Evolutionary conservation across 2,329 filamentous ascomycete species (phyloP).

Genomic region (Curvularia hawaiiensis): DNA sequence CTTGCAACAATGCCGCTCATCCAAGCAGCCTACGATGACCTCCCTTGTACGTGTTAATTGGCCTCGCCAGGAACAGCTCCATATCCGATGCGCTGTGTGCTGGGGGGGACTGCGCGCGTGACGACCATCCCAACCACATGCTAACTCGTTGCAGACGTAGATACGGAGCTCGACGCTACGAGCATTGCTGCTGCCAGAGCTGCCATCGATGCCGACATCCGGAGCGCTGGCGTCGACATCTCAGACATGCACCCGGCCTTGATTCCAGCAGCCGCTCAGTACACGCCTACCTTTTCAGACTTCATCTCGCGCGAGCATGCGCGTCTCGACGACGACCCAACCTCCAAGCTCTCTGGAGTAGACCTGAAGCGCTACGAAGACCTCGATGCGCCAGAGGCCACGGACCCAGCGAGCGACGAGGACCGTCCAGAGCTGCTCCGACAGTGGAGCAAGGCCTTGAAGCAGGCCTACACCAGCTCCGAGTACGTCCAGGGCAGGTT

Average conservation of each 20-base stretch:
- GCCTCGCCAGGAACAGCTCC: conserved; percentile 53
- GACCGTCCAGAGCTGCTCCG: conserved; percentile 46
- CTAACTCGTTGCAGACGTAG: conserved; percentile 69
- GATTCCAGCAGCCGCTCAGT: conserved; percentile 53
- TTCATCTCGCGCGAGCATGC: conserved; percentile 71
- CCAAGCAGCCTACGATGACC: conserved; percentile 74
- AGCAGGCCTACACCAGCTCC: conserved; percentile 62
- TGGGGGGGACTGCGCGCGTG: conserved; percentile 5
- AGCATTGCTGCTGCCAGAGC: conserved; percentile 70
- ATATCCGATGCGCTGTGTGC: conserved; percentile 57
- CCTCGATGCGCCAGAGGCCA: conserved; percentile 62
- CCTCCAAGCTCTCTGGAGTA: conserved; percentile 63
- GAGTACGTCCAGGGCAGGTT: conserved; percentile 63
- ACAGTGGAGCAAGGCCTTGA: conserved; percentile 58
- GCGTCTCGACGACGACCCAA: conserved; percentile 63
- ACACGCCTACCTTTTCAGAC: conserved; percentile 64
- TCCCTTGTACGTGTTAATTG: conserved; percentile 68
- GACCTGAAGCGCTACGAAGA: conserved; percentile 85
- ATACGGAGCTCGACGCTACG: conserved; percentile 68
- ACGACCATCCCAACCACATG: conserved; percentile 4
- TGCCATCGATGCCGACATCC: conserved; percentile 69
- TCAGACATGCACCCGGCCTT: conserved; percentile 64
- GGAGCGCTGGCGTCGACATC: conserved; percentile 48
- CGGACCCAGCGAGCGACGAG: conserved; percentile 45
- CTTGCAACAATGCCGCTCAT: conserved; percentile 66